Percentiles rank a stretch among this genome's conserved stretches.
phyloP scores from a whole-genome alignment of 2,329 filamentous ascomycete species.

The Aspergillus cejpii region DNA sequence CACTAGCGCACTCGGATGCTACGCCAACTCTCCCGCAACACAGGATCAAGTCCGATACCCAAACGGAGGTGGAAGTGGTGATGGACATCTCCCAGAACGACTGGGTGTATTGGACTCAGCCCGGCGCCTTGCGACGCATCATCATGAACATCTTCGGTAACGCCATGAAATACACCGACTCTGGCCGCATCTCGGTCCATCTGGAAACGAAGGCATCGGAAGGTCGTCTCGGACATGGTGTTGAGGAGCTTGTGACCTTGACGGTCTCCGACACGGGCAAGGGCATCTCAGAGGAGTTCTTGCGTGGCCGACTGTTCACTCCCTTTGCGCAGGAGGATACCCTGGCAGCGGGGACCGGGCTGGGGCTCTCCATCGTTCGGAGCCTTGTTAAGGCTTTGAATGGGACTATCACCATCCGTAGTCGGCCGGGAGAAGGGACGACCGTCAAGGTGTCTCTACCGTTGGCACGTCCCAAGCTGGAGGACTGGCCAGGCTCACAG shows the following conservation, averaged over 20 bases:
- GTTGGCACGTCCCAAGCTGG: conserved; percentile 28
- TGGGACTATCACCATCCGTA: conserved; percentile 54
- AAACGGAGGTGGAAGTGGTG: conserved; percentile 42
- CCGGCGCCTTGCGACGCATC: conserved; percentile 50
- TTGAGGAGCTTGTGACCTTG: conserved; percentile 34
- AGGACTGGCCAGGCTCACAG: conserved; percentile 14
- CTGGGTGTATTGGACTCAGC: conserved; percentile 52
- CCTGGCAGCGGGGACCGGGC: conserved; percentile 44
- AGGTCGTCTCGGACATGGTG: conserved; percentile 26
- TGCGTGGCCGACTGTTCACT: conserved; percentile 54
- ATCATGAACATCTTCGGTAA: conserved; percentile 60
- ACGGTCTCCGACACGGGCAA: conserved; percentile 58
- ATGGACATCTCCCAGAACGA: conserved; percentile 47
- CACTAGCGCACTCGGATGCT: conserved; percentile 11
- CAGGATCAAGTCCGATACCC: conserved; percentile 4
- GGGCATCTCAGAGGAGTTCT: conserved; percentile 58
- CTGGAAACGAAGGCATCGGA: conserved; percentile 31
- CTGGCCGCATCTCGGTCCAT: conserved; percentile 46
- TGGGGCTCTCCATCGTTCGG: conserved; percentile 60
- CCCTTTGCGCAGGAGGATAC: conserved; percentile 55
- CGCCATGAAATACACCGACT: conserved; percentile 55
- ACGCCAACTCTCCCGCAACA: neutral
- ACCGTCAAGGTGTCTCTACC: conserved; percentile 48
- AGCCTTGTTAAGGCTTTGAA: conserved; percentile 54
- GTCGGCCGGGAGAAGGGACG: conserved; percentile 50